phyloP scores from a whole-genome alignment of 2,329 filamentous ascomycete genomes.

The Fusarium mangiferae region DNA sequence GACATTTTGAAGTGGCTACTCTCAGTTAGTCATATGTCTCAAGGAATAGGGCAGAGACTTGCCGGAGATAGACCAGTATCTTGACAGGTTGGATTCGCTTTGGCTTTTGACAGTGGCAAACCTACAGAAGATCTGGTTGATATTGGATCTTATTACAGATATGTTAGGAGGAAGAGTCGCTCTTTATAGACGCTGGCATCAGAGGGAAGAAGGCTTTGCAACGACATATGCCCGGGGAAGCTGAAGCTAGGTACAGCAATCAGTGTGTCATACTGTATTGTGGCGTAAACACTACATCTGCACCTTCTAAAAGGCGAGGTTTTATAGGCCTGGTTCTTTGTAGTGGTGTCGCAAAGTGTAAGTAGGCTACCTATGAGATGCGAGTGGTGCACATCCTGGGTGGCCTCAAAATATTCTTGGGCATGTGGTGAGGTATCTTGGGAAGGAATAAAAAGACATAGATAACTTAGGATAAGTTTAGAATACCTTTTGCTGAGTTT shows the following conservation, averaged over 20 bases:
- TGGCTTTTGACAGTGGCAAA: not conserved
- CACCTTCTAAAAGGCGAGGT: rapidly evolving
- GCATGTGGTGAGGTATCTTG: too few relatives aligned
- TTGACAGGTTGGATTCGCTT: not conserved
- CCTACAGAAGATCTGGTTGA: not conserved
- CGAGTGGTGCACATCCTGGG: not conserved
- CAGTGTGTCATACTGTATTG: not conserved
- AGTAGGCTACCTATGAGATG: not conserved
- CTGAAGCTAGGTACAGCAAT: not conserved
- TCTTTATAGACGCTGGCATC: not conserved
- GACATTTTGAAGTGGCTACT: not conserved
- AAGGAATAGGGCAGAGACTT: too few relatives aligned
- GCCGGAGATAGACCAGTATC: not conserved
- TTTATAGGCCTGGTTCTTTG: not conserved
- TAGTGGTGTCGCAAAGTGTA: not conserved
- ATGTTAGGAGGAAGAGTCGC: not conserved
- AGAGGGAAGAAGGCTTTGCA: not conserved
- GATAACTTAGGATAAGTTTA: too few relatives aligned
- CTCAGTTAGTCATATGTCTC: not conserved
- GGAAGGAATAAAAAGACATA: too few relatives aligned
- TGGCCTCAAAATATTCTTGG: not conserved
- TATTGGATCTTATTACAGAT: not conserved
- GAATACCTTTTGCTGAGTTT: too few relatives aligned
- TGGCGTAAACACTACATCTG: rapidly evolving
- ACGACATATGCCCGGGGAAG: not conserved